Conservation (phyloP, 768 basidiomycete species). For the Fibroporia radiculosa region DNA sequence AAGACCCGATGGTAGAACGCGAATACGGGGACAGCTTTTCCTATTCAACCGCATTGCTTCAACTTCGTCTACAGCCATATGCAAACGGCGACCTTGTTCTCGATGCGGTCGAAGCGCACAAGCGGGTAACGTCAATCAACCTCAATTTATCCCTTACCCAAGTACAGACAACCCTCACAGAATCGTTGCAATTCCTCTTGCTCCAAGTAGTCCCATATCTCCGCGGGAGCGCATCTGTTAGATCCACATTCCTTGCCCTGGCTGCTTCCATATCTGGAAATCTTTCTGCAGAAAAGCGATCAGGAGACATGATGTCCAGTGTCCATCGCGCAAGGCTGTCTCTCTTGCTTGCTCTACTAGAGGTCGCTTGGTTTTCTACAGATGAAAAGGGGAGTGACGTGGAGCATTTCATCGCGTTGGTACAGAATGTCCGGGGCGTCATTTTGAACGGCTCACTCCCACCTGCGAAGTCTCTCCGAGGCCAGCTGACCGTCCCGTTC, state of each 20-base stretch:
- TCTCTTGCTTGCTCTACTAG: conserved; percentile 69
- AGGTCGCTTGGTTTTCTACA: conserved; percentile 69
- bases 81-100: conserved; percentile 30
- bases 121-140: conserved; percentile 66
- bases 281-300: conserved; percentile 59
- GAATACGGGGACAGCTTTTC: conserved; percentile 76
- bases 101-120: conserved; percentile 43
- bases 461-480: conserved; percentile 65
- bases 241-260: conserved; percentile 47
- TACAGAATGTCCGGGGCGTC: conserved; percentile 54
- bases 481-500: conserved; percentile 56
- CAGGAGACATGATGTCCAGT: conserved; percentile 78
- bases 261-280: conserved; percentile 58
- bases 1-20: conserved; percentile 57
- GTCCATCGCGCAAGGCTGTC: conserved; percentile 72
- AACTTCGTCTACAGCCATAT: conserved; percentile 52
- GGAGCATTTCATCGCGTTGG: conserved; percentile 51
- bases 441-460: conserved; percentile 69
- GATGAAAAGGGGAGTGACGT: conserved; percentile 47
- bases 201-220: conserved; percentile 57
- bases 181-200: conserved; percentile 73
- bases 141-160: conserved; percentile 83
- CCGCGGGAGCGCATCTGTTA: conserved; percentile 48
- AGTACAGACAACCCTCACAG: conserved; percentile 63
- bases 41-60: conserved; percentile 56